A percentile compares a stretch with the other conserved stretches of the same genome.
phyloP scores from a whole-genome alignment of 352 stramenopile genomes.

The Blastocystis hominis region DNA sequence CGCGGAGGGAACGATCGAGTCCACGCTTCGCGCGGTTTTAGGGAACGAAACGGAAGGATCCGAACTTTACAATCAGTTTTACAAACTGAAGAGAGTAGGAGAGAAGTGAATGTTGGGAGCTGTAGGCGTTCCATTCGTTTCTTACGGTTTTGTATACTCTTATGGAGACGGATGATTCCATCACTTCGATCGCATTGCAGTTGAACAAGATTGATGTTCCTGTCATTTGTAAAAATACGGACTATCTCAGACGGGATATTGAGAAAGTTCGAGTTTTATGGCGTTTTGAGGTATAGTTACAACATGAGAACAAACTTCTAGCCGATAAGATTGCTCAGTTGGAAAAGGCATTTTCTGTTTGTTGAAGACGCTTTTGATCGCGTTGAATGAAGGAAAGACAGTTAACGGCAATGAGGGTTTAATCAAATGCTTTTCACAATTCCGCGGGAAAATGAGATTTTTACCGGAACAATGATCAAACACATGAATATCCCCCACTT shows the following conservation, averaged over 20 bases:
- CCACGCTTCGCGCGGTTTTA: background rate
- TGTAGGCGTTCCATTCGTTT: conserved; percentile 39
- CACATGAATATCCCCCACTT: background rate
- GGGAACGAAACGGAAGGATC: conserved; percentile 33
- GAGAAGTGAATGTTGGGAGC: background rate
- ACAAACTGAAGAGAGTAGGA: conserved; percentile 5
- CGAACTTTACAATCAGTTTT: conserved; percentile 33
- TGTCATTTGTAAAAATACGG: conserved; percentile 45
- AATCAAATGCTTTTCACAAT: background rate
- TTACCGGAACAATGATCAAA: background rate
- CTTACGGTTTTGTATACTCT: conserved; percentile 1
- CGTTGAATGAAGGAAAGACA: background rate
- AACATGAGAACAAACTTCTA: conserved; percentile 17
- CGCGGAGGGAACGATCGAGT: background rate
- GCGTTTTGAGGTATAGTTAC: background rate
- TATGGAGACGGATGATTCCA: conserved; percentile 26
- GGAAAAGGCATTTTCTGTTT: background rate
- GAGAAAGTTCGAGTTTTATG: background rate
- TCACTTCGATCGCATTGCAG: conserved; percentile 9
- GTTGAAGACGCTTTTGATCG: background rate
- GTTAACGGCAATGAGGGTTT: background rate
- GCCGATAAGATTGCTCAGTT: background rate
- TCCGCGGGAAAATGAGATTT: background rate
- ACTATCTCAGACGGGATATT: conserved; percentile 12
- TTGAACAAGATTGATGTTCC: conserved; percentile 25